Percentiles rank a stretch among this genome's conserved stretches.
phyloP scores from a whole-genome alignment of 108 stramenopile species.

The Pseudonitzschia delicatissima region DNA sequence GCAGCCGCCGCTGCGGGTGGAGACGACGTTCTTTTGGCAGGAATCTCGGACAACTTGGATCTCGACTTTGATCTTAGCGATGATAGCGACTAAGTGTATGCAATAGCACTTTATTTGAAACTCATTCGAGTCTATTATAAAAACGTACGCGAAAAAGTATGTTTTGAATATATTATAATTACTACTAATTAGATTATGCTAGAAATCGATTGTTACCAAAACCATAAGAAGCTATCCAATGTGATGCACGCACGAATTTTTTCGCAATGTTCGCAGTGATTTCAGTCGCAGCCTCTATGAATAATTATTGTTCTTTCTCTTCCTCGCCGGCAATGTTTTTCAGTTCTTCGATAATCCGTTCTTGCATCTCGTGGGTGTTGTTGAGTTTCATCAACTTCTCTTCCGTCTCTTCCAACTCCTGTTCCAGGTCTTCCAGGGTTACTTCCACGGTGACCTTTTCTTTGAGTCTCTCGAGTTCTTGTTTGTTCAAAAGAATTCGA shows the following conservation, averaged over 20 bases:
- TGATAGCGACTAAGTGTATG: slow-evolving; percentile 5
- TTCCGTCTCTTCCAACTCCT: slow-evolving; percentile 53
- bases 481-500: slow-evolving; percentile 49
- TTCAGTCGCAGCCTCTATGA: background rate
- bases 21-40: background rate
- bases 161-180: too few species aligned
- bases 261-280: background rate
- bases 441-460: slow-evolving; percentile 33
- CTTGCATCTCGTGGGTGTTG: slow-evolving; percentile 50
- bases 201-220: too few species aligned
- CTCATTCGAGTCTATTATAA: background rate
- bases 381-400: slow-evolving; percentile 28
- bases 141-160: background rate
- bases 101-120: background rate
- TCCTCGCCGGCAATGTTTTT: slow-evolving; percentile 29
- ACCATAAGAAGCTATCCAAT: too few species aligned
- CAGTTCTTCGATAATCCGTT: slow-evolving; percentile 39
- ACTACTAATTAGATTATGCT: too few species aligned
- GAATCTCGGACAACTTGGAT: slow-evolving; percentile 1
- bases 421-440: slow-evolving; percentile 39
- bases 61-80: slow-evolving; percentile 15
- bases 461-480: slow-evolving; percentile 31
- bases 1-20: background rate
- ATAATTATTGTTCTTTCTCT: background rate
- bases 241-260: background rate